These are phyloP conservation scores for Penicillium palitans DNA, from an alignment of 2,329 filamentous ascomycete species.

Conservation along the genomic window DNA sequence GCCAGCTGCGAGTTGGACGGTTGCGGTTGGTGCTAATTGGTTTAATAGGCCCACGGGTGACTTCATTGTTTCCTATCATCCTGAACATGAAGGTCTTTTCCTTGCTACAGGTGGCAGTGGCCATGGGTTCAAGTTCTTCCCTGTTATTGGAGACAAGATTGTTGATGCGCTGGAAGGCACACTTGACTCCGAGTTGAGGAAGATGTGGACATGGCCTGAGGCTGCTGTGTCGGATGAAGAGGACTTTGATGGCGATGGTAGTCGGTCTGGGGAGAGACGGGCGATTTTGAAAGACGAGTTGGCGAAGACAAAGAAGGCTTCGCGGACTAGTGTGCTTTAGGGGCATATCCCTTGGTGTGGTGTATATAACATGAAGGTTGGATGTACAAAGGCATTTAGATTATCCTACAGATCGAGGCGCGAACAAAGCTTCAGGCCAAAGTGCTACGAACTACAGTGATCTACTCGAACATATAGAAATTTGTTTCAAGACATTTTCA, in stretches of 20 bases:
- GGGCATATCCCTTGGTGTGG: background rate
- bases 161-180: constrained; percentile 48
- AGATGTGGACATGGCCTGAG: constrained; percentile 47
- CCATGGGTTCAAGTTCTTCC: constrained; percentile 57
- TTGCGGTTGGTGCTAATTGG: background rate
- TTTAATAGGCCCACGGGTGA: constrained; percentile 58
- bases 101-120: constrained; percentile 55
- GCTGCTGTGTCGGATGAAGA: constrained; percentile 19
- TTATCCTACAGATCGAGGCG: background rate
- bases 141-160: constrained; percentile 54
- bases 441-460: background rate
- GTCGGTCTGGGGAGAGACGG: constrained; percentile 38
- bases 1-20: background rate
- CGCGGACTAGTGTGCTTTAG: constrained; percentile 28
- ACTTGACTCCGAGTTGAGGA: constrained; percentile 42
- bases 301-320: constrained; percentile 33
- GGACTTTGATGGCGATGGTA: constrained; percentile 40
- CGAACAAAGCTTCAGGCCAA: background rate
- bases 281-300: constrained; percentile 42
- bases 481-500: constrained; percentile 3
- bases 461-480: background rate
- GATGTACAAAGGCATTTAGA: constrained; percentile 2
- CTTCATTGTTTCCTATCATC: constrained; percentile 71
- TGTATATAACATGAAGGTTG: background rate
- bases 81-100: constrained; percentile 53